Evolutionary conservation across 2,329 filamentous ascomycete species (phyloP).

Genomic region (Trichophaea hybrida): DNA sequence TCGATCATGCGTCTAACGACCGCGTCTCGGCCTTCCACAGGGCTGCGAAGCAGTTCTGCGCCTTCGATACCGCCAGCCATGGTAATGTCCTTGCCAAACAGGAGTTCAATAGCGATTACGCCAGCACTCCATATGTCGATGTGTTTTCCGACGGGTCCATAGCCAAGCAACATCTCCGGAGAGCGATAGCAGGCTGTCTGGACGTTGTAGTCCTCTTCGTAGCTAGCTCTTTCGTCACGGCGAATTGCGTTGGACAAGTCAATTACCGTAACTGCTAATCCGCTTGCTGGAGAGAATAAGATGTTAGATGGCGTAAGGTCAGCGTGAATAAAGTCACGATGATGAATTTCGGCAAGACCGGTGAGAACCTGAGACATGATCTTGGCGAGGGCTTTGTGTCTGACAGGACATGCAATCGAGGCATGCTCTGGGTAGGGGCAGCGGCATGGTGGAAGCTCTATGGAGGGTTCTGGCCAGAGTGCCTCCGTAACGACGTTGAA

Average conservation of each 20-base stretch:
- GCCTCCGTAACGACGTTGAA: conserved; percentile 20
- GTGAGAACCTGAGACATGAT: conserved; percentile 16
- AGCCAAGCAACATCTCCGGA: conserved; percentile 22
- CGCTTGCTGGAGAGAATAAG: conserved; percentile 4
- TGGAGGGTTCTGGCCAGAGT: conserved; percentile 13
- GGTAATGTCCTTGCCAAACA: conserved; percentile 10
- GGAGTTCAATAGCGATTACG: conserved; percentile 18
- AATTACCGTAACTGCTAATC: conserved; percentile 18
- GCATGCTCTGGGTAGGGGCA: conserved; percentile 5
- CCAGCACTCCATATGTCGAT: conserved; percentile 23
- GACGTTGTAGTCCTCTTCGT: conserved; percentile 17
- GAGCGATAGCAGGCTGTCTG: conserved; percentile 21
- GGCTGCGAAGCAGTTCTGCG: conserved; percentile 13
- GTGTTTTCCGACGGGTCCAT: conserved; percentile 3
- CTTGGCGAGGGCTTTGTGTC: conserved; percentile 16
- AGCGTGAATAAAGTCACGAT: conserved; percentile 19
- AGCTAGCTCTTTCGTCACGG: conserved; percentile 9
- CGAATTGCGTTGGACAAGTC: conserved; percentile 22
- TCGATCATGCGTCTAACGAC: conserved; percentile 17
- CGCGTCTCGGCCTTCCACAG: conserved; percentile 10
- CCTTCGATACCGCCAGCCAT: conserved; percentile 9
- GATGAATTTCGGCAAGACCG: conserved; percentile 16
- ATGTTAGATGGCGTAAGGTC: conserved; percentile 23
- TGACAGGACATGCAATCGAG: conserved; percentile 12
- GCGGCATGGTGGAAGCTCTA: conserved; percentile 10